Evolutionary conservation across 208 protist species (phyloP), one percentile per base, ranked within the genome.

Genomic region (Trypanosomatidae sp.): DNA sequence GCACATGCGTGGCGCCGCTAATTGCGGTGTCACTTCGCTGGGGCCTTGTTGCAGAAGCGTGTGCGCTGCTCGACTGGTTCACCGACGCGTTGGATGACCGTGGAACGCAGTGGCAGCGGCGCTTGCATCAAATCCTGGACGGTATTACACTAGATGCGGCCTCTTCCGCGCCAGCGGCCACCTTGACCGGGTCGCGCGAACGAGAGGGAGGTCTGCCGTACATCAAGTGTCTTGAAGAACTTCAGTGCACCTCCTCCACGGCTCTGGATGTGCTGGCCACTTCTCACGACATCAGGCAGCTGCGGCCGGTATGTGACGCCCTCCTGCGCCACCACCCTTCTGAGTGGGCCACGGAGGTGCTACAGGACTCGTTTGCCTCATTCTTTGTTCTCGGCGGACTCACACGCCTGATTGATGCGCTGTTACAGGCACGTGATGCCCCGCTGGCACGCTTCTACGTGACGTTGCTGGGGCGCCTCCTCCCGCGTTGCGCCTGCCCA

Each of bases 361-460:
- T 93, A 36, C 13, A 43, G 9, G 82, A 93, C 53, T 76, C 81
- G n/a, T 79, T 87, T 56, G 76, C 79, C 8, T 62, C 80, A 8
- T 60, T 55, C 39, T 77, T 90, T 33, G 13, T 88, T 17, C 72
- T 89, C 41, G 59, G 46, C 1, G 82, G 76, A 47, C 60, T 91
- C 19, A 33, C 70, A 0, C 64, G 59, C 47, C 71, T 90, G 25
- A 68, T 80, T 47, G 33, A 69, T 3, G 33, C 33, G 13, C 76
- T 84, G 13, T 67, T 90, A 47, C 69, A 79, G 19, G 76, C 70
- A 28, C 84, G 89, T 25, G 89, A 93, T 59, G 62, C 72, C 13
- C 81, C 86, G n/a, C 69, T 91, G 28, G 89, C 86, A 15, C 83
- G 84, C 59, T 79, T 77, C 47, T 90, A 91, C 76, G 28, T 90